Evolutionary conservation across 306 rosid genomes (phyloP).

Genomic region (Gleditsia sinensis): DNA sequence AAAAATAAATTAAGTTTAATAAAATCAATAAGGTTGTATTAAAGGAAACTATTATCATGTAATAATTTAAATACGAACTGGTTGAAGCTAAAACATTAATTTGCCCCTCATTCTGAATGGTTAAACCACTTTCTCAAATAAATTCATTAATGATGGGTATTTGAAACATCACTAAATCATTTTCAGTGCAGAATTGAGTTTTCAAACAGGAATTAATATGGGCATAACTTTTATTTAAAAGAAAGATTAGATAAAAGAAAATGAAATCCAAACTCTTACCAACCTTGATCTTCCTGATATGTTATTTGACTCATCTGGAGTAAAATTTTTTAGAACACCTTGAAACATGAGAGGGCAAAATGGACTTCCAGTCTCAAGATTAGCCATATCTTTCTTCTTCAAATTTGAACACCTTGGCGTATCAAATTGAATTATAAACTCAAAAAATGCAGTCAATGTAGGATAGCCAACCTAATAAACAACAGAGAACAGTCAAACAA

Average conservation of each 20-base stretch:
- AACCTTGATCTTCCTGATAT: constrained; percentile 87
- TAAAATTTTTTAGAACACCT: constrained; percentile 63
- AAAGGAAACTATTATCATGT: too few species aligned
- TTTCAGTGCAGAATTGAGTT: neutral
- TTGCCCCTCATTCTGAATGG: neutral
- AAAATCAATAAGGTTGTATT: too few species aligned
- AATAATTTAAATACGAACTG: neutral
- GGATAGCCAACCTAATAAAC: constrained; percentile 68
- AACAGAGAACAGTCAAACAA: neutral
- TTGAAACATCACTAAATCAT: neutral
- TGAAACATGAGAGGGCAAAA: constrained; percentile 84
- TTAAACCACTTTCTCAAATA: neutral
- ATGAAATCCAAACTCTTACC: constrained; percentile 28
- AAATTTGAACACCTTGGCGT: constrained; percentile 53
- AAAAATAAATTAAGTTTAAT: too few species aligned
- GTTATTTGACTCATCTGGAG: constrained; percentile 70
- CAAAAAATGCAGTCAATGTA: constrained; percentile 68
- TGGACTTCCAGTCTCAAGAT: constrained; percentile 68
- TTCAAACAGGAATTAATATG: neutral
- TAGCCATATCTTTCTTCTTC: constrained; percentile 49
- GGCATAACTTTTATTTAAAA: neutral
- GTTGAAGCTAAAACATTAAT: too few species aligned
- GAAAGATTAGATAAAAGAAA: too few species aligned
- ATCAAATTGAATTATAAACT: constrained; percentile 68
- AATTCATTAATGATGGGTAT: neutral